Conservation (phyloP, 2,329 filamentous ascomycete genomes). For the Chaetomiaceae sp. region DNA sequence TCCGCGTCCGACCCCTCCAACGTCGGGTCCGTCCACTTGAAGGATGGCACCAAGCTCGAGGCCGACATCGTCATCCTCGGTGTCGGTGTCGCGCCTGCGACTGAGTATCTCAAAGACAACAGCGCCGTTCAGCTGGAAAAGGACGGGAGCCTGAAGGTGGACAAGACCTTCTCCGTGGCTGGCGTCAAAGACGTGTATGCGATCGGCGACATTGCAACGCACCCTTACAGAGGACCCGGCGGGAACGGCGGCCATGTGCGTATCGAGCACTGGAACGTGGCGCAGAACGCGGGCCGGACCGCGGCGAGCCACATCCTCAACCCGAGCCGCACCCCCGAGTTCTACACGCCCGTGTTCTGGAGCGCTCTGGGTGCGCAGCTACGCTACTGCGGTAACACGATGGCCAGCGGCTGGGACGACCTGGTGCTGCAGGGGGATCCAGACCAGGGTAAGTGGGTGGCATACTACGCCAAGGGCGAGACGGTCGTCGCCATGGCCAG, state of each 20-base stretch:
- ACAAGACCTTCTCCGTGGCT: constrained; percentile 72
- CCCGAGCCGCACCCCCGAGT: constrained; percentile 54
- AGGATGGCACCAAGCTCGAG: constrained; percentile 77
- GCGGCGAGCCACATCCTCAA: constrained; percentile 74
- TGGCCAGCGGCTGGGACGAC: constrained; percentile 73
- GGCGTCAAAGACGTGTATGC: constrained; percentile 83
- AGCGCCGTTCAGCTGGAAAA: constrained; percentile 63
- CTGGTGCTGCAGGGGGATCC: constrained; percentile 73
- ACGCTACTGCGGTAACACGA: constrained; percentile 87
- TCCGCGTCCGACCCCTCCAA: constrained; percentile 61
- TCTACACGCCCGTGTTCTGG: constrained; percentile 95
- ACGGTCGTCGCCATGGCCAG: constrained; percentile 84
- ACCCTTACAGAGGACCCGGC: constrained; percentile 87
- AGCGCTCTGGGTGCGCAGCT: constrained; percentile 85
- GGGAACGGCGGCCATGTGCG: constrained; percentile 67
- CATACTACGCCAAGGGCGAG: constrained; percentile 84
- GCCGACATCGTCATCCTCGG: constrained; percentile 90
- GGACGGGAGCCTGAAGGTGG: constrained; percentile 80
- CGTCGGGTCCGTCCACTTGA: constrained; percentile 76
- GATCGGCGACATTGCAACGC: constrained; percentile 91
- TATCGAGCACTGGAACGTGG: constrained; percentile 99
- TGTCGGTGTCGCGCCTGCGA: constrained; percentile 82
- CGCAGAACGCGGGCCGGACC: constrained; percentile 81
- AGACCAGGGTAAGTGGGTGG: constrained; percentile 75
- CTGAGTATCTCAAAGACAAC: constrained; percentile 74